These are phyloP conservation scores for Candida neerlandica DNA, from an alignment of 1,139 yeast species.

Conservation along the genomic window DNA sequence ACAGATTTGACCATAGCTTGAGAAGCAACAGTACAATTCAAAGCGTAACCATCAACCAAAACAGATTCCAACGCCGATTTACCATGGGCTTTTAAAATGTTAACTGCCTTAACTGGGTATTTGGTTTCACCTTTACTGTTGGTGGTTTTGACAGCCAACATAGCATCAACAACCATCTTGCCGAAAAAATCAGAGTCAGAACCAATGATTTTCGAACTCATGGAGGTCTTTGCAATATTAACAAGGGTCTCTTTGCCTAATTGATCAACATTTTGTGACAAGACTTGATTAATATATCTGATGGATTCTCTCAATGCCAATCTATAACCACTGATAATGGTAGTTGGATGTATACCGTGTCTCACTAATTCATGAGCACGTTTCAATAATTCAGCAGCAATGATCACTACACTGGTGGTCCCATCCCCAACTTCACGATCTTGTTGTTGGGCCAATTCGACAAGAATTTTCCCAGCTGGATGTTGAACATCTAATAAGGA, in stretches of 20 bases:
- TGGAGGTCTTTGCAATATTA: slow-evolving; percentile 93
- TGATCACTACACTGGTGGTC: slow-evolving; percentile 92
- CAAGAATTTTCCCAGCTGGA: slow-evolving; percentile 97
- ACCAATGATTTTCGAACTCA: slow-evolving; percentile 98
- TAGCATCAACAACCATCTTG: slow-evolving; percentile 90
- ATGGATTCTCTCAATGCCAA: slow-evolving; percentile 92
- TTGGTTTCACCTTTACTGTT: slow-evolving; percentile 85
- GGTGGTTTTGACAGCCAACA: slow-evolving; percentile 91
- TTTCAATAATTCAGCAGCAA: slow-evolving; percentile 89
- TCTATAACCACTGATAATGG: slow-evolving; percentile 94
- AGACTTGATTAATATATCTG: slow-evolving; percentile 81
- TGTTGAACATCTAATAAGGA: slow-evolving; percentile 93
- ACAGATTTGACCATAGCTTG: slow-evolving; percentile 91
- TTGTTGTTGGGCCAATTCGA: slow-evolving; percentile 97
- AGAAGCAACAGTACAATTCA: slow-evolving; percentile 96
- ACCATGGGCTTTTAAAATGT: slow-evolving; percentile 95
- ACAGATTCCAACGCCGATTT: slow-evolving; percentile 86
- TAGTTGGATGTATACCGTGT: slow-evolving; percentile 95
- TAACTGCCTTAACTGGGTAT: slow-evolving; percentile 97
- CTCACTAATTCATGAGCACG: slow-evolving; percentile 94
- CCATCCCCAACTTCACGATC: slow-evolving; percentile 99
- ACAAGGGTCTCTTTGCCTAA: slow-evolving; percentile 82
- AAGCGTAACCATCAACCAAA: slow-evolving; percentile 90
- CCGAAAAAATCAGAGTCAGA: slow-evolving; percentile 90
- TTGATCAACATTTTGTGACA: slow-evolving; percentile 77